Evolutionary conservation across 164 flowering plant species (phyloP), one percentile per base, ranked within the genome.

Genomic region (Liquidambar formosana): DNA sequence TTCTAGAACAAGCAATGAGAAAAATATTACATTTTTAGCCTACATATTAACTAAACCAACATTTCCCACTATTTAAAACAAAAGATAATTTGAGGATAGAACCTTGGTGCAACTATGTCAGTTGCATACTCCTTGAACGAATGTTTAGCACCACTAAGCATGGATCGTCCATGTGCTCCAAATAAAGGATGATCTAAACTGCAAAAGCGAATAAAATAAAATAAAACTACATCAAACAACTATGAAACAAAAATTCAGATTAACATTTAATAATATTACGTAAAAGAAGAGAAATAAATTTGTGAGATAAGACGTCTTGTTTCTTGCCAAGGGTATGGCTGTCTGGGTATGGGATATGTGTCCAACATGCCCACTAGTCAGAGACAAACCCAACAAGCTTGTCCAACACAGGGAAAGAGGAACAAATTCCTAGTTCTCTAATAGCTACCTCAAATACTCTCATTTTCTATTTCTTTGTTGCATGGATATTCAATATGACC

Each of bases 171-270:
- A 73, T 91, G 90, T 66, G 90, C 81, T 72, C 90, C 86, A 67
- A 84, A 72, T 61, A 91, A 81, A 65, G 97, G 98, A 83, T 90
- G 95, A 79, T 94, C 98, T 71, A 96, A 96, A 77, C 98, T 94
- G 85, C 71, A 22, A 85, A 73, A 75, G 45, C 15, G 28, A 58
- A 58, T 43, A 46, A 67, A 23, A 65, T 56, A 10, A 46, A 63
- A 4, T 46, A 11, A 41, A 46, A 63, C 25, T 26, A 58, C 15
- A 41, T 28, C 0, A 33, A 28, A 14, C 0, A 16, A 28, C 45
- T 26, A 10, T 33, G 45, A 60, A 28, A 28, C 22, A 1, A 13
- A 2, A 54, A 23, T 25, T 54, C 9, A 4, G 23, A 63, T 61
- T 6, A 44, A 22, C 25, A 21, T 54, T 10, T 21, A 23, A 54